These are phyloP conservation scores for Septoria linicola DNA, from an alignment of 2,329 filamentous ascomycete species.

Conservation along the genomic window DNA sequence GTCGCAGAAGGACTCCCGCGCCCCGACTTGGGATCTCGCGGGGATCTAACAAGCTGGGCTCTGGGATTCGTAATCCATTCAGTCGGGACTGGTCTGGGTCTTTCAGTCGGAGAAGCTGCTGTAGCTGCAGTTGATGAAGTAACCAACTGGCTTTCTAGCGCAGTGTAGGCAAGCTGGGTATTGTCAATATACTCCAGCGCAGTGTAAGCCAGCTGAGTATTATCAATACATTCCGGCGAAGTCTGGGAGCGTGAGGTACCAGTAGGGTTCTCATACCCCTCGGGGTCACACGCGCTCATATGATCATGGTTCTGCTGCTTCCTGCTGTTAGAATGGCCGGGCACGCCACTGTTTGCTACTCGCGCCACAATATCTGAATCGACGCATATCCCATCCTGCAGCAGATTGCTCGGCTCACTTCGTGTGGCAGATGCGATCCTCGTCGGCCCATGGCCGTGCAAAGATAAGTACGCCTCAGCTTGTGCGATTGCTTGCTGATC, in stretches of 20 bases:
- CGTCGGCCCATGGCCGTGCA: conserved; percentile 6
- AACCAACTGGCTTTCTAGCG: conserved; percentile 44
- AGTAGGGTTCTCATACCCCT: neutral
- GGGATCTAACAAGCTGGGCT: no score
- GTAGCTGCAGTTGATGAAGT: conserved; percentile 31
- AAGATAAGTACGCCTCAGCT: conserved; percentile 41
- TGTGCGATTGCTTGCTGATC: conserved; percentile 45
- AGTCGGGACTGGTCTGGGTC: neutral
- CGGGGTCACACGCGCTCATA: neutral
- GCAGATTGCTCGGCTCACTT: neutral
- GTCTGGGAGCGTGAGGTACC: conserved; percentile 5
- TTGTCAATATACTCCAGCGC: conserved; percentile 40
- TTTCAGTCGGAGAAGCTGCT: neutral
- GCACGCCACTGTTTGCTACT: no score
- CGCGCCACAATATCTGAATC: neutral
- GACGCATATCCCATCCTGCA: neutral
- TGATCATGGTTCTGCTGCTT: conserved; percentile 20
- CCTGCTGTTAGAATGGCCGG: neutral
- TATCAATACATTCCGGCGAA: conserved; percentile 38
- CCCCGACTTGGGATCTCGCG: no score
- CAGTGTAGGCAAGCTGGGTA: conserved; percentile 44
- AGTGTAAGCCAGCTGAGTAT: conserved; percentile 48
- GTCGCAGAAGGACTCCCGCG: no score
- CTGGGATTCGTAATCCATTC: neutral
- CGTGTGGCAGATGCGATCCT: neutral